A percentile compares a stretch with the other conserved stretches of the same genome.
These are phyloP conservation scores for Neurospora sp. DNA, from an alignment of 495 filamentous ascomycete species.

Conservation along the genomic window DNA sequence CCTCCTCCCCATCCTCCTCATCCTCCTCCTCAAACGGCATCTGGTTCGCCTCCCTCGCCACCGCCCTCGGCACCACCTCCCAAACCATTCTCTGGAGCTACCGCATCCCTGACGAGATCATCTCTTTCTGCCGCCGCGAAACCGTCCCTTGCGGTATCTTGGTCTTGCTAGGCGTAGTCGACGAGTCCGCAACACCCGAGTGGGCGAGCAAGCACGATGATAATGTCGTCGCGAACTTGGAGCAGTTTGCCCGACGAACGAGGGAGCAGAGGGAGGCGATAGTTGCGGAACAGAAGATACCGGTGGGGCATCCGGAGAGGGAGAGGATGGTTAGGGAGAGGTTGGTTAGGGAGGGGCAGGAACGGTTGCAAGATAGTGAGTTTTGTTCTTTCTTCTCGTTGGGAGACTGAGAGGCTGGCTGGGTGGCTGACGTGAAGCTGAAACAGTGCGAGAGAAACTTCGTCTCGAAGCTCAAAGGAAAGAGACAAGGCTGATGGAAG, in stretches of 20 bases:
- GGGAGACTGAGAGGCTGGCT: too few relatives aligned
- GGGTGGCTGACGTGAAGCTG: too few relatives aligned
- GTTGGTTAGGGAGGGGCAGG: conserved; percentile 27
- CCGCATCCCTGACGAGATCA: conserved; percentile 44
- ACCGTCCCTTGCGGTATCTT: conserved; percentile 55
- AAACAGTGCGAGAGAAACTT: conserved; percentile 26
- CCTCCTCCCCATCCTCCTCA: conserved; percentile 21
- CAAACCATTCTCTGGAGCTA: conserved; percentile 52
- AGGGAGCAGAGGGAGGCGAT: conserved; percentile 33
- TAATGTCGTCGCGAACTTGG: conserved; percentile 26
- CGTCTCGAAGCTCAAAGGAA: conserved; percentile 28
- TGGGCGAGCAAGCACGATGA: conserved; percentile 42
- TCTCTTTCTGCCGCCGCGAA: conserved; percentile 39
- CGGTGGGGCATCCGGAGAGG: conserved; percentile 29
- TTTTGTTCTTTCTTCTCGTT: not conserved
- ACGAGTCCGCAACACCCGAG: conserved; percentile 43
- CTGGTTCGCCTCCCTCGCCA: conserved; percentile 51
- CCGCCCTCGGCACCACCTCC: conserved; percentile 41
- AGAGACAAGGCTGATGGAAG: conserved; percentile 40
- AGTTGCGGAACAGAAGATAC: conserved; percentile 34
- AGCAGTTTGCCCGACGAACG: conserved; percentile 25
- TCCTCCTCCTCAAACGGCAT: conserved; percentile 32
- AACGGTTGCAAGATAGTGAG: conserved; percentile 32
- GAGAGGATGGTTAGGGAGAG: conserved; percentile 27
- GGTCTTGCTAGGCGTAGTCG: conserved; percentile 42